Evolutionary conservation across 2,329 filamentous ascomycete genomes (phyloP).

Genomic region (Colletotrichum zoysiae): DNA sequence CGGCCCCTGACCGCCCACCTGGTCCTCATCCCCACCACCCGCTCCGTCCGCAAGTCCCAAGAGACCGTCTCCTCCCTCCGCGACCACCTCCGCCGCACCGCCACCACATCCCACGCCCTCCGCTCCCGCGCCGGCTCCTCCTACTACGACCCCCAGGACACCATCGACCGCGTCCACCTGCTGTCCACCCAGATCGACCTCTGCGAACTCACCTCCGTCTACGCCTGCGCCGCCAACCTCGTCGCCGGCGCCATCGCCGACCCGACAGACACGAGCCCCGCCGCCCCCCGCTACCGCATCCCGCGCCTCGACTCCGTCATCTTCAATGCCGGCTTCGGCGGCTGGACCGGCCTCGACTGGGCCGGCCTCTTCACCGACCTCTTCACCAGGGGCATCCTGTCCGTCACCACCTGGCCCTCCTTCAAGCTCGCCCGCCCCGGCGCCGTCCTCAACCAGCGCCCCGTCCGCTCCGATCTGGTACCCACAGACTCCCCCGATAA

Average conservation of each 20-base stretch:
- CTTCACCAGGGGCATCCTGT: conserved; percentile 70
- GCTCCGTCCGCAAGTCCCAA: conserved; percentile 78
- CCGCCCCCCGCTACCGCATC: conserved; percentile 53
- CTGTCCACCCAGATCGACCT: conserved; percentile 71
- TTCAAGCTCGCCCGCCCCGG: conserved; percentile 76
- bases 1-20: conserved; percentile 77
- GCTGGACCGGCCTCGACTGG: conserved; percentile 86
- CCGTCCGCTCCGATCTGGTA: conserved; percentile 43
- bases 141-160: conserved; percentile 56
- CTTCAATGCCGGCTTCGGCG: conserved; percentile 90
- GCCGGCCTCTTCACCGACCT: conserved; percentile 64
- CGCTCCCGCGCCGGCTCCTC: conserved; percentile 53
- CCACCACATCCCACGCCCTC: conserved; percentile 55
- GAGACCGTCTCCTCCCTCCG: conserved; percentile 77
- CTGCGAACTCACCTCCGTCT: conserved; percentile 67
- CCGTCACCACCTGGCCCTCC: conserved; percentile 80
- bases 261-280: conserved; percentile 54
- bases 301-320: conserved; percentile 83
- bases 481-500: conserved; percentile 30
- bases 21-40: conserved; percentile 86
- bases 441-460: conserved; percentile 56
- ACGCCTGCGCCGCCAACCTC: conserved; percentile 61
- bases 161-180: conserved; percentile 67
- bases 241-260: conserved; percentile 60
- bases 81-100: conserved; percentile 68